phyloP scores from a whole-genome alignment of 768 basidiomycete genomes.

The Tricholoma sp. region DNA sequence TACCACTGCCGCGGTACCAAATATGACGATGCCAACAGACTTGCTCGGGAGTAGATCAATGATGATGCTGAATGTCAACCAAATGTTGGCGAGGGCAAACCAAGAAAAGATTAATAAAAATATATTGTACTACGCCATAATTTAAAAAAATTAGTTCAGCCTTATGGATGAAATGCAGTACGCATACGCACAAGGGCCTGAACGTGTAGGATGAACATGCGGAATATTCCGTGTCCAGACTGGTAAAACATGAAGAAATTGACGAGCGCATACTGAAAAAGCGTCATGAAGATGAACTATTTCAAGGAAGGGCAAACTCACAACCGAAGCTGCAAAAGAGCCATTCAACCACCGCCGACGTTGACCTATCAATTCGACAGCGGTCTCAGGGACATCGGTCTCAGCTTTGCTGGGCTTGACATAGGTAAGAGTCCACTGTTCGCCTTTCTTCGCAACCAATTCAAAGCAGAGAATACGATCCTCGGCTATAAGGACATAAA shows the following conservation, averaged over 20 bases:
- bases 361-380: slow-evolving; percentile 89
- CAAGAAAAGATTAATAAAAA: slow-evolving; percentile 85
- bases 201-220: slow-evolving; percentile 96
- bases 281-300: not conserved
- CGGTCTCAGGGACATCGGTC: slow-evolving; percentile 94
- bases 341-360: slow-evolving; percentile 97
- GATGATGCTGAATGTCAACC: slow-evolving; percentile 95
- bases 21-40: slow-evolving; percentile 42
- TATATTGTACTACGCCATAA: slow-evolving; percentile 65
- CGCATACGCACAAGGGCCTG: slow-evolving; percentile 75
- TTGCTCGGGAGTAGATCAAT: slow-evolving; percentile 73
- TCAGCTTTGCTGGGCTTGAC: slow-evolving; percentile 96
- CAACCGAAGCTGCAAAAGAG: slow-evolving; percentile 88
- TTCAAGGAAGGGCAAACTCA: slow-evolving; percentile 31
- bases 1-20: slow-evolving; percentile 69
- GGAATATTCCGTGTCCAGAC: slow-evolving; percentile 80
- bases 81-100: slow-evolving; percentile 90
- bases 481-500: slow-evolving; percentile 47
- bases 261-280: slow-evolving; percentile 74
- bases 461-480: slow-evolving; percentile 98
- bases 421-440: slow-evolving; percentile 81
- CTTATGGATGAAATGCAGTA: slow-evolving; percentile 8
- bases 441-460: slow-evolving; percentile 84
- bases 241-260: slow-evolving; percentile 89
- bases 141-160: not conserved